Base-by-base conservation (phyloP, 192 early-diverging fungal species). In the Polychytrium aggregatum region DNA sequence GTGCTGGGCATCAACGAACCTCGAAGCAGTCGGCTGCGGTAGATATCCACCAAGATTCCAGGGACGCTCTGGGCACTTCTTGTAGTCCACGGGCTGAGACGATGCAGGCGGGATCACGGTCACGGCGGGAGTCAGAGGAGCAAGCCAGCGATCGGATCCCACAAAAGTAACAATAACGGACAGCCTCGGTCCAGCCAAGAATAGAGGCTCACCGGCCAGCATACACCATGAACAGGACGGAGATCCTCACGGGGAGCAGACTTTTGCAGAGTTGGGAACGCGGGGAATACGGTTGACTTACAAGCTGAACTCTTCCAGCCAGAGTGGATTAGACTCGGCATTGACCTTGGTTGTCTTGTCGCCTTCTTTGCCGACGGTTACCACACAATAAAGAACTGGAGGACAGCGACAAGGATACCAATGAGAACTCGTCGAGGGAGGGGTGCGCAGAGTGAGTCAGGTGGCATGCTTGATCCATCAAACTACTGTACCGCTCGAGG, bases 221-320 rank as follows among this genome's bases (percentile, higher is more conserved):
- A n/a, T n/a, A n/a, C n/a, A n/a, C n/a, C n/a, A n/a, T n/a, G n/a
- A n/a, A n/a, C n/a, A n/a, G n/a, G n/a, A n/a, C n/a, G n/a, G n/a
- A n/a, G n/a, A n/a, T n/a, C n/a, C n/a, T n/a, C n/a, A n/a, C n/a
- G n/a, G n/a, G 35, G 35, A 11, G 35, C 16, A 16, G 9, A 10
- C 35, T 36, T 16, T 16, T 36, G 9, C 9, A 10, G 16, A 36
- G 35, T 16, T 16, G 16, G 9, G 9, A 36, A 8, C 35, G 35
- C 16, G 28, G 21, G 22, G 21, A 48, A 51, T 46, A 10, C 24
- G 41, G 41, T 27, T 47, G 20, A 46, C 53, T 56, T 33, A 59
- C 57, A 67, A 67, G 3, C 37, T 37, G 40, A 62, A 62, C 8
- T 67, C 65, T 30, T 62, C 65, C 34, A 46, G 42, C 65, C 65